Percentiles rank a stretch among this genome's conserved stretches.
Evolutionary conservation across 441 rosid species (phyloP).

Genomic region (Gossypium laxum): DNA sequence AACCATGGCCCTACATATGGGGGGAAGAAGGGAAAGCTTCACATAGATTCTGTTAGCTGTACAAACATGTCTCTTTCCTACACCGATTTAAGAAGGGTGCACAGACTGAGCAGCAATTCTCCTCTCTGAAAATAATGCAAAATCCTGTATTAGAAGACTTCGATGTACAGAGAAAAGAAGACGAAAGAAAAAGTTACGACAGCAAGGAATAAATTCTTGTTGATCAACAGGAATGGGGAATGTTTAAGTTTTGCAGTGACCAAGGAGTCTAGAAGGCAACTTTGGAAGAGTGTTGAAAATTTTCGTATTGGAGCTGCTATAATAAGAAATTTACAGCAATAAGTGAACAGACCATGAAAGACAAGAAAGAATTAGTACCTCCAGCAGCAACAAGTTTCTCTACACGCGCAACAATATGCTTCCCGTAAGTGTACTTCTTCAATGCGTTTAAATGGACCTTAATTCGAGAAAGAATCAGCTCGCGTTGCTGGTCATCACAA

Average conservation of each 20-base stretch:
- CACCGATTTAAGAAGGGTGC: constrained; percentile 35
- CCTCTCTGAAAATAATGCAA: constrained; percentile 53
- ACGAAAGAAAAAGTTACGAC: no score
- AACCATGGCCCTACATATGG: constrained; percentile 26
- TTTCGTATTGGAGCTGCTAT: neutral
- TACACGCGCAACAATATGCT: constrained; percentile 92
- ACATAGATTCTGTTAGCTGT: constrained; percentile 68
- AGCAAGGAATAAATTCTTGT: no score
- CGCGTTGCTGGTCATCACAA: constrained; percentile 83
- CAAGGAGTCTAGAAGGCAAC: neutral
- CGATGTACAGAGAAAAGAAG: neutral
- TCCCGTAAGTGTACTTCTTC: constrained; percentile 92
- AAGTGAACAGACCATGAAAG: neutral
- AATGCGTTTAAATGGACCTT: constrained; percentile 83
- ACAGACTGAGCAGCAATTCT: constrained; percentile 64
- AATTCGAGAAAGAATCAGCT: constrained; percentile 57
- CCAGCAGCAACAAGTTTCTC: constrained; percentile 97
- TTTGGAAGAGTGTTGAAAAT: neutral
- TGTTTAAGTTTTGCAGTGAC: neutral
- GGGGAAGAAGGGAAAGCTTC: constrained; percentile 23
- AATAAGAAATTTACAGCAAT: neutral
- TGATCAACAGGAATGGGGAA: neutral
- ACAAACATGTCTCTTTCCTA: constrained; percentile 48
- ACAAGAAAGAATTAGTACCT: constrained; percentile 34
- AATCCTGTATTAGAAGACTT: neutral